phyloP scores from a whole-genome alignment of 179 eudicot species.

The Silene coronaria region DNA sequence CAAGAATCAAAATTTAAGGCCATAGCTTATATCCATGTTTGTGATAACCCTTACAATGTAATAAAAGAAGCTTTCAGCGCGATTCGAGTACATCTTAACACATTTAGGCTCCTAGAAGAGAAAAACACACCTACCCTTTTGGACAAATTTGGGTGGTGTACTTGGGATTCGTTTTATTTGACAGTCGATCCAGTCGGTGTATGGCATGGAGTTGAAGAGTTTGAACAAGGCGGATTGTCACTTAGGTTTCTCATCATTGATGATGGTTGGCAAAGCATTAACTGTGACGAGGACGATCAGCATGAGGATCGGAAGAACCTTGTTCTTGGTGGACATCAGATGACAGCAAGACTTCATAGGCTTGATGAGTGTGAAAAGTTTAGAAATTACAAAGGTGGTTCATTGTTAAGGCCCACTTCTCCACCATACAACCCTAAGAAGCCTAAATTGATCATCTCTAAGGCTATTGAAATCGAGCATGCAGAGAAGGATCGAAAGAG shows the following conservation, averaged over 20 bases:
- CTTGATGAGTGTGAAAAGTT: conserved; percentile 55
- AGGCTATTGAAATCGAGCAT: conserved; percentile 52
- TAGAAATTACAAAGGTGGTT: conserved; percentile 42
- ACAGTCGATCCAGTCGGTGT: conserved; percentile 57
- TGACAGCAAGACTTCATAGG: conserved; percentile 59
- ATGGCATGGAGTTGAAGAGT: conserved; percentile 49
- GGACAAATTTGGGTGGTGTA: conserved; percentile 69
- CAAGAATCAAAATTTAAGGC: conserved; percentile 39
- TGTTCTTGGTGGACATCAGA: conserved; percentile 56
- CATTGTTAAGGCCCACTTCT: conserved; percentile 32
- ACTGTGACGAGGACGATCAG: conserved; percentile 37
- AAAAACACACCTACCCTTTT: conserved; percentile 40
- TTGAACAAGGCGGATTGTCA: conserved; percentile 34
- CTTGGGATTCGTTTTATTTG: conserved; percentile 71
- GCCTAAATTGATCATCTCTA: conserved; percentile 49
- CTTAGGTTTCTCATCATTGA: conserved; percentile 49
- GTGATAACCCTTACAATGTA: conserved; percentile 54
- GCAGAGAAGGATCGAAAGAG: conserved; percentile 43
- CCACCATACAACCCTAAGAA: conserved; percentile 45
- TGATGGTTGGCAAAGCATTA: conserved; percentile 71
- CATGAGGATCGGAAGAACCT: conserved; percentile 37
- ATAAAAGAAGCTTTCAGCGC: conserved; percentile 61
- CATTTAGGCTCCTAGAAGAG: conserved; percentile 59
- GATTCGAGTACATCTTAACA: conserved; percentile 48
- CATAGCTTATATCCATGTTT: conserved; percentile 54